Conservation (phyloP, 2,329 filamentous ascomycete species). For the Stromatinia cepivora region DNA sequence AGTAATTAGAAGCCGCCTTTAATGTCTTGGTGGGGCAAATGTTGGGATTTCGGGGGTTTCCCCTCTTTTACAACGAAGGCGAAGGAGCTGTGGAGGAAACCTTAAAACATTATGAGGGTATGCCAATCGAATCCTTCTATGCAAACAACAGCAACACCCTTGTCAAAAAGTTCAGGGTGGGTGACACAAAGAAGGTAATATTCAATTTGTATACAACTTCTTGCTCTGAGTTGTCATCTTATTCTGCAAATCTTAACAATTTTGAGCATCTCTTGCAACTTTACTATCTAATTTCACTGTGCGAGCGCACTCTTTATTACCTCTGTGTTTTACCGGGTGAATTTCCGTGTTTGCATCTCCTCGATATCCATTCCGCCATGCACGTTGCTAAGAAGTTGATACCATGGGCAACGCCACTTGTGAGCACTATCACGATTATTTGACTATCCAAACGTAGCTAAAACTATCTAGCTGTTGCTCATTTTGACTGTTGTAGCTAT, state of each 20-base stretch:
- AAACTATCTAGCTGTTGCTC: conserved; percentile 32
- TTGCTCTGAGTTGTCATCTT: not conserved
- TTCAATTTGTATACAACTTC: not conserved
- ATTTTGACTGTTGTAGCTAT: conserved; percentile 36
- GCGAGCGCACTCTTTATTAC: not conserved
- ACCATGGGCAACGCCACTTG: conserved; percentile 31
- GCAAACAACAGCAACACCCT: no score
- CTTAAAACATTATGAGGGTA: not conserved
- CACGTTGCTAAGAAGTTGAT: conserved; percentile 25
- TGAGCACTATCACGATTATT: conserved; percentile 24
- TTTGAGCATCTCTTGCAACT: not conserved
- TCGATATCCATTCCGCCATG: conserved; percentile 26
- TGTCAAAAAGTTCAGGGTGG: not conserved
- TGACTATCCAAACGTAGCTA: conserved; percentile 17
- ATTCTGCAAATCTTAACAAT: not conserved
- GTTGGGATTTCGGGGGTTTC: not conserved
- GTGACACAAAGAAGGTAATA: not conserved
- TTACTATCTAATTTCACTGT: not conserved
- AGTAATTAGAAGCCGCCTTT: not conserved
- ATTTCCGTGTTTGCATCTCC: not conserved
- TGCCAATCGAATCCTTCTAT: no score
- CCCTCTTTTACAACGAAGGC: not conserved
- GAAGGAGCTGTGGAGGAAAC: no score
- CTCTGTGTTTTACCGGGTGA: not conserved
- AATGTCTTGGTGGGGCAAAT: not conserved